A percentile compares a stretch with the other conserved stretches of the same genome.
phyloP scores from a whole-genome alignment of 352 stramenopile genomes.

The Phytophthora brassicae region DNA sequence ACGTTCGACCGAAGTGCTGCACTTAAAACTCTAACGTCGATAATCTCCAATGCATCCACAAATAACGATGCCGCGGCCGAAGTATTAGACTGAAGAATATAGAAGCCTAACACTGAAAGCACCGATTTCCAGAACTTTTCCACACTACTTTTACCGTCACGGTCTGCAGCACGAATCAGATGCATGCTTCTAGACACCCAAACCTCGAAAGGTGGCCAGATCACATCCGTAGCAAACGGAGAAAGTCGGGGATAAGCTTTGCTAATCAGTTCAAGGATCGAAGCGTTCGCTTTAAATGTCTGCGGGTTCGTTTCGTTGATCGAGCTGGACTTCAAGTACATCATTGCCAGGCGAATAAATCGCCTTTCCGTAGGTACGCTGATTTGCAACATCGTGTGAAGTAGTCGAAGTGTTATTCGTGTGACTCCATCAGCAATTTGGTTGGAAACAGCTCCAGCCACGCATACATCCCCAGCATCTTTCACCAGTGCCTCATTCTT shows the following conservation, averaged over 20 bases:
- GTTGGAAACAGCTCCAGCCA: conserved; percentile 19
- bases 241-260: conserved; percentile 25
- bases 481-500: conserved; percentile 37
- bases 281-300: conserved; percentile 19
- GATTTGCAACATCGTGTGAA: conserved; percentile 39
- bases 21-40: conserved; percentile 22
- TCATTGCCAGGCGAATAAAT: conserved; percentile 37
- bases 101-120: conserved; percentile 31
- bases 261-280: conserved; percentile 35
- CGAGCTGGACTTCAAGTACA: conserved; percentile 36
- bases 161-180: background rate
- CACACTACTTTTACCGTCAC: conserved; percentile 12
- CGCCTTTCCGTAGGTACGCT: conserved; percentile 30
- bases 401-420: conserved; percentile 34
- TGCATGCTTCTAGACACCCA: conserved; percentile 31
- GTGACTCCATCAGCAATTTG: conserved; percentile 28
- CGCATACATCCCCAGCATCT: background rate
- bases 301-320: conserved; percentile 15
- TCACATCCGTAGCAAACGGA: conserved; percentile 31
- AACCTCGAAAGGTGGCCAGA: conserved; percentile 43
- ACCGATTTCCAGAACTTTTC: conserved; percentile 29
- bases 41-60: conserved; percentile 27
- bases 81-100: conserved; percentile 25
- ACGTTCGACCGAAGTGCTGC: conserved; percentile 18
- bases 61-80: conserved; percentile 26